Evolutionary conservation across 768 basidiomycete genomes (phyloP), one percentile per base, ranked within the genome.

Genomic region (Crepidotus variabilis): DNA sequence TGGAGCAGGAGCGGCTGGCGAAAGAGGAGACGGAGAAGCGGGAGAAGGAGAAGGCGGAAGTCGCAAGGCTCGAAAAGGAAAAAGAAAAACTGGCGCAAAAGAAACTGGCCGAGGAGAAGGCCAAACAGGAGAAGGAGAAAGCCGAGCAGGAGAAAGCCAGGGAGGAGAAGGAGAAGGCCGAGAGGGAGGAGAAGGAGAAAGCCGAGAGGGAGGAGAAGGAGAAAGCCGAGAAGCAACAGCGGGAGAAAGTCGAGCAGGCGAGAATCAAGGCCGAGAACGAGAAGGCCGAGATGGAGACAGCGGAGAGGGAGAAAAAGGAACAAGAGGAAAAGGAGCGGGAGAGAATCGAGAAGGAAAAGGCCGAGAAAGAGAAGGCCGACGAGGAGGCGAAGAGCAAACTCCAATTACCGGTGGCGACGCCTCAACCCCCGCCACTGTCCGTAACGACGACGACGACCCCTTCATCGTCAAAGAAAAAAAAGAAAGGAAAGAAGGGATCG

Each of bases 331-430:
- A 50, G 10, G 49, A 21, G 21, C 14, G 24, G 50, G 13, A 45
- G 23, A 16, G 47, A 35, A 47, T 16, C 8, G 46, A 13, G 39
- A 52, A 51, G 23, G 50, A 18, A 16, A 35, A 28, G 14, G 36
- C 3, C 18, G 53, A 54, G 53, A 11, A 46, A 33, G 36, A 54
- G 53, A 8, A 13, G 18, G 35, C 47, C 33, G 23, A 48, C 47
- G 24, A 48, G 47, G 36, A 36, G 39, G 51, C 46, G 2, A 50
- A 51, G 54, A 61, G 51, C 28, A 28, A 28, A n/a, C 48, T 47
- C 35, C 47, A 47, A 32, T 24, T 36, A 9, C 39, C 13, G 39
- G 14, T 16, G 39, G 39, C 4, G 39, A 14, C 3, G 39, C 14
- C 18, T 20, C 14, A 14, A 11, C 28, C 28, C 28, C 39, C 39